phyloP scores from a whole-genome alignment of 2,329 filamentous ascomycete species.

The Colletotrichum musae region DNA sequence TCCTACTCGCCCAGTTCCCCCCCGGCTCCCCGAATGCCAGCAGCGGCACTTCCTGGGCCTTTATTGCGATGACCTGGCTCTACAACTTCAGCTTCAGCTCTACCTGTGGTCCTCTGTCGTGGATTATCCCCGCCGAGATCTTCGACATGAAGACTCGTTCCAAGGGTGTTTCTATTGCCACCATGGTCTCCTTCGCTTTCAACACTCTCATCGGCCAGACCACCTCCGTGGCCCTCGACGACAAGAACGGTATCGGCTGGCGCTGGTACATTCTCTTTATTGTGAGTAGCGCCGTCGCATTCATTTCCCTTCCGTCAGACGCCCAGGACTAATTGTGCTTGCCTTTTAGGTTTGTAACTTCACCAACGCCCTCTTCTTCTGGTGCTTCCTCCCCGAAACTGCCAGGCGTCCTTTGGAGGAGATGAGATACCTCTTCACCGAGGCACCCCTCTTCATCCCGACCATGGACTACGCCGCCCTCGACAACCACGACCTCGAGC shows the following conservation, averaged over 20 bases:
- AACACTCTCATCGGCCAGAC: constrained; percentile 83
- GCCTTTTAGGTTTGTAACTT: constrained; percentile 71
- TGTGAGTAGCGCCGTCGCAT: constrained; percentile 43
- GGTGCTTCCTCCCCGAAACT: constrained; percentile 76
- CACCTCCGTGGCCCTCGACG: constrained; percentile 68
- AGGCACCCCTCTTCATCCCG: constrained; percentile 74
- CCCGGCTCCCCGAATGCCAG: constrained; percentile 61
- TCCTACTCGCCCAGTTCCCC: constrained; percentile 70
- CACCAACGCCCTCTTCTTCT: constrained; percentile 66
- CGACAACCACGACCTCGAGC: constrained; percentile 68
- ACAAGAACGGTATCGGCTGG: constrained; percentile 60
- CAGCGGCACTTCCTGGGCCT: constrained; percentile 74
- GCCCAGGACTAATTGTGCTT: background rate
- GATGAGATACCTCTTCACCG: constrained; percentile 77
- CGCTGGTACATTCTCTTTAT: constrained; percentile 64
- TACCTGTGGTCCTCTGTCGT: constrained; percentile 76
- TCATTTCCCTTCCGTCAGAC: background rate
- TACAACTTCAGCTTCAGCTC: constrained; percentile 85
- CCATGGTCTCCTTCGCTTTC: constrained; percentile 81
- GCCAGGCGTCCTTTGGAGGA: constrained; percentile 75
- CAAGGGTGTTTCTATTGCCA: constrained; percentile 82
- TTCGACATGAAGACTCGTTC: constrained; percentile 83
- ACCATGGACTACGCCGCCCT: constrained; percentile 64
- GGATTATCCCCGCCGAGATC: constrained; percentile 78
- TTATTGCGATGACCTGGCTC: constrained; percentile 81